phyloP scores from a whole-genome alignment of 768 basidiomycete genomes.

The Clitopilus hobsonii region DNA sequence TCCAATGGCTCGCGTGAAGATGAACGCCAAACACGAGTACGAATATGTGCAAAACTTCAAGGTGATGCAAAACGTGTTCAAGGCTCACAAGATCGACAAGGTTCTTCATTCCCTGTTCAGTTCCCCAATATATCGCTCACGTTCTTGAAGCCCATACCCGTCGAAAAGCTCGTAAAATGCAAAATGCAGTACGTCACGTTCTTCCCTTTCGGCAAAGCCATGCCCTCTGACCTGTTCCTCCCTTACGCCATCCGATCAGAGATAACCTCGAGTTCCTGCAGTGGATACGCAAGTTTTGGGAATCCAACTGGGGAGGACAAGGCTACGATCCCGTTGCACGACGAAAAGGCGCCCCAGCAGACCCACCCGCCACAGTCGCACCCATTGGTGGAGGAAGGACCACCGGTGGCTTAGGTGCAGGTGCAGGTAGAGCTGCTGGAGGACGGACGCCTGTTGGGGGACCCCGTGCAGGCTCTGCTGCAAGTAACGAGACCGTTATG shows the following conservation, averaged over 20 bases:
- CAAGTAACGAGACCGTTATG: slow-evolving; percentile 63
- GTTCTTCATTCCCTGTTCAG: slow-evolving; percentile 30
- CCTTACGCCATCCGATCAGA: slow-evolving; percentile 30
- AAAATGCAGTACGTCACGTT: slow-evolving; percentile 88
- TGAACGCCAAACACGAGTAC: slow-evolving; percentile 94
- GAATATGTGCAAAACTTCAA: slow-evolving; percentile 96
- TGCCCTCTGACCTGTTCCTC: not conserved
- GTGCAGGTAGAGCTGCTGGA: slow-evolving; percentile 33
- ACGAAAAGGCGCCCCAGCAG: slow-evolving; percentile 71
- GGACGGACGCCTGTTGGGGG: slow-evolving; percentile 73
- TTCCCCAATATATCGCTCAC: slow-evolving; percentile 5
- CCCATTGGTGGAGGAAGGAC: slow-evolving; percentile 40
- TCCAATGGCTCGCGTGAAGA: slow-evolving; percentile 90
- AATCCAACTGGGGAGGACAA: slow-evolving; percentile 82
- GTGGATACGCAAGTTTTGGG: slow-evolving; percentile 97
- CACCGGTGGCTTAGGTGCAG: slow-evolving; percentile 9
- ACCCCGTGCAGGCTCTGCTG: slow-evolving; percentile 60
- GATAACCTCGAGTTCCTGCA: slow-evolving; percentile 99
- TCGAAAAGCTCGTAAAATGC: slow-evolving; percentile 94
- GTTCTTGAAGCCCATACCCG: slow-evolving; percentile 73
- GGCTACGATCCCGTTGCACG: slow-evolving; percentile 83
- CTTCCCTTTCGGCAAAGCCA: not conserved
- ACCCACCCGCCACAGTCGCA: slow-evolving; percentile 75
- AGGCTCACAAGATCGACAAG: slow-evolving; percentile 92
- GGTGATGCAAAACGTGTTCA: slow-evolving; percentile 90